Percentiles rank a stretch among this genome's conserved stretches.
These are phyloP conservation scores for Guadua angustifolia DNA, from an alignment of 176 grass and related monocot species.

Conservation along the genomic window DNA sequence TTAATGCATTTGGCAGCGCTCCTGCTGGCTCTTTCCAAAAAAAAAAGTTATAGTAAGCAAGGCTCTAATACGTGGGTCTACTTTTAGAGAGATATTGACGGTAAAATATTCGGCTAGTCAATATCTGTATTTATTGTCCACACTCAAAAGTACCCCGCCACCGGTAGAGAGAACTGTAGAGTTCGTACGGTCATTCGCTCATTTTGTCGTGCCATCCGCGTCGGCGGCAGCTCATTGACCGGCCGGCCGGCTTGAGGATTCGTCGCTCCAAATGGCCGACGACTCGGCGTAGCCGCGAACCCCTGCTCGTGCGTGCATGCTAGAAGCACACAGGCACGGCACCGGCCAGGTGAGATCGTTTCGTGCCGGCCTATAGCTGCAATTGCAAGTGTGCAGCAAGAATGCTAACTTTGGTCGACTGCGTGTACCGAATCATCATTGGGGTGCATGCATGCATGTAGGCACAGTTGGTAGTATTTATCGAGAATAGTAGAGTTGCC, in stretches of 20 bases:
- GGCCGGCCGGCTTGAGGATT: background rate
- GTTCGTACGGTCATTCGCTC: background rate
- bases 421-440: background rate
- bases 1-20: too few species aligned
- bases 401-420: background rate
- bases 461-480: background rate
- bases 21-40: too few species aligned
- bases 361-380: background rate
- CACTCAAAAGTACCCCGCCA: background rate
- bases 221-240: background rate
- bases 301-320: background rate
- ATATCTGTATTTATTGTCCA: slow-evolving; percentile 15
- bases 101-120: too few species aligned
- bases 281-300: background rate
- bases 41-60: too few species aligned
- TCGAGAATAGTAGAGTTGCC: background rate
- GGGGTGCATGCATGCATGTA: background rate
- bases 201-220: background rate
- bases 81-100: too few species aligned
- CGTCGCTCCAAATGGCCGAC: background rate
- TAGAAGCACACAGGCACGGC: background rate
- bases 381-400: background rate
- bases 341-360: background rate
- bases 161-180: background rate
- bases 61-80: too few species aligned